These are phyloP conservation scores for Cyclocybe cylindracea DNA, from an alignment of 768 basidiomycete species.

Conservation along the genomic window DNA sequence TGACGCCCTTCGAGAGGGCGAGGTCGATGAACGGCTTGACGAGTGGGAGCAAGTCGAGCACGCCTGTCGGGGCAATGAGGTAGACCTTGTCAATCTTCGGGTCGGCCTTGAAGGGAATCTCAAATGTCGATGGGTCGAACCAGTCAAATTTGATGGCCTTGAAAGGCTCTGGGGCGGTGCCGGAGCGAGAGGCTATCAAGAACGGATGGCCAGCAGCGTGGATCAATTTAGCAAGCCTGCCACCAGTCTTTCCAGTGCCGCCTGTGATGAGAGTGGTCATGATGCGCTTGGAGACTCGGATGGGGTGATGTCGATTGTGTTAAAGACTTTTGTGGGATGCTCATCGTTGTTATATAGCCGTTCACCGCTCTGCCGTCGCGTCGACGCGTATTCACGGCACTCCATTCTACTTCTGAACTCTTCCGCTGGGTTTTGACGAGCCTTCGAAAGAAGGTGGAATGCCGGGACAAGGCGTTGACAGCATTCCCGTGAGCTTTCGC, in stretches of 20 bases:
- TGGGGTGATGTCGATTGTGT: no score
- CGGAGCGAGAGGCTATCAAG: slow-evolving; percentile 24
- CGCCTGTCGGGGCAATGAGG: slow-evolving; percentile 13
- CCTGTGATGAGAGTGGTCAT: slow-evolving; percentile 35
- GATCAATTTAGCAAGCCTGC: slow-evolving; percentile 22
- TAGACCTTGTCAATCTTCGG: slow-evolving; percentile 18
- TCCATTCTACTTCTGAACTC: no score
- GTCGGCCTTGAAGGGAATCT: slow-evolving; percentile 25
- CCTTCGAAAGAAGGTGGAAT: no score
- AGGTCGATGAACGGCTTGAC: slow-evolving; percentile 28
- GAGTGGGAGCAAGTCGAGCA: slow-evolving; percentile 8
- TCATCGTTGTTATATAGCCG: no score
- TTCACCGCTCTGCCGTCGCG: no score
- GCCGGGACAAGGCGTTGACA: no score
- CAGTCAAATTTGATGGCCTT: slow-evolving; percentile 30
- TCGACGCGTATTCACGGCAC: no score
- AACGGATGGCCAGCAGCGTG: slow-evolving; percentile 18
- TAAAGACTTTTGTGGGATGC: no score
- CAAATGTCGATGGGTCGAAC: slow-evolving; percentile 26
- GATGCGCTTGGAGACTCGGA: not conserved
- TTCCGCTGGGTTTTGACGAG: no score
- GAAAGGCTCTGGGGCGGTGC: slow-evolving; percentile 23
- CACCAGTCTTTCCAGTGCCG: slow-evolving; percentile 30
- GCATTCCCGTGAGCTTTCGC: no score
- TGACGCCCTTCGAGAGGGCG: slow-evolving; percentile 11